Percentiles rank a stretch among this genome's conserved stretches.
Evolutionary conservation across 345 rosid genomes (phyloP).

Genomic region (Bruguiera gymnorhiza): DNA sequence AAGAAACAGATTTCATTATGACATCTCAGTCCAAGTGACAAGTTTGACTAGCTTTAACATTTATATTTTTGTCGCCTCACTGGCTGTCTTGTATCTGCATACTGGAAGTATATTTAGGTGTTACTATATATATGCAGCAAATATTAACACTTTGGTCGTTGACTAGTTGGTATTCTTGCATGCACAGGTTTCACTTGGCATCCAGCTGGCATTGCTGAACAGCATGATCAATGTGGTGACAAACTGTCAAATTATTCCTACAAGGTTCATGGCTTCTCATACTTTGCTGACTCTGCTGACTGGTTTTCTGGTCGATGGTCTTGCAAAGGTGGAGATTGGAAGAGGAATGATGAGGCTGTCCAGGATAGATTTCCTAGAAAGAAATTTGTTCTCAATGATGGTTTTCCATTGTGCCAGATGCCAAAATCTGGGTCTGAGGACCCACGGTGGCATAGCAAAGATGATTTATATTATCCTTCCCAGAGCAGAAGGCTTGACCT

Average conservation of each 20-base stretch:
- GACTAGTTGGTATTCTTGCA: conserved; percentile 12
- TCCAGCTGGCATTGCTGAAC: conserved; percentile 32
- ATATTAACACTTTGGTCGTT: not conserved
- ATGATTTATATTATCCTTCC: conserved; percentile 74
- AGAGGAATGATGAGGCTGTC: conserved; percentile 69
- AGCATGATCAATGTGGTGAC: conserved; percentile 32
- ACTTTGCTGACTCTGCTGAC: conserved; percentile 44
- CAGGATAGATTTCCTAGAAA: conserved; percentile 60
- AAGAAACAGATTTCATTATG: too few relatives aligned
- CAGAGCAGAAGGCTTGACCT: conserved; percentile 84
- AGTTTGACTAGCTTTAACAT: too few relatives aligned
- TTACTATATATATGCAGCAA: not conserved
- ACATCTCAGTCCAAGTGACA: too few relatives aligned
- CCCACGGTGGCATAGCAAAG: conserved; percentile 87
- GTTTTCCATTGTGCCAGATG: conserved; percentile 93
- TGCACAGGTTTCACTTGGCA: conserved; percentile 49
- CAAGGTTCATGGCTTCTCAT: conserved; percentile 31
- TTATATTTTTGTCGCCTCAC: too few relatives aligned
- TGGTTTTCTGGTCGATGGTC: conserved; percentile 84
- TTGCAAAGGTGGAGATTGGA: conserved; percentile 99
- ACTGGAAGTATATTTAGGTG: not conserved
- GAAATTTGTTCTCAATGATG: conserved; percentile 87
- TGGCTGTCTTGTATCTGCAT: not conserved
- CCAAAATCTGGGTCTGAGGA: conserved; percentile 82
- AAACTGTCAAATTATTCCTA: conserved; percentile 35